These are phyloP conservation scores for Venturia asperata DNA, from an alignment of 2,329 filamentous ascomycete genomes.

Conservation along the genomic window DNA sequence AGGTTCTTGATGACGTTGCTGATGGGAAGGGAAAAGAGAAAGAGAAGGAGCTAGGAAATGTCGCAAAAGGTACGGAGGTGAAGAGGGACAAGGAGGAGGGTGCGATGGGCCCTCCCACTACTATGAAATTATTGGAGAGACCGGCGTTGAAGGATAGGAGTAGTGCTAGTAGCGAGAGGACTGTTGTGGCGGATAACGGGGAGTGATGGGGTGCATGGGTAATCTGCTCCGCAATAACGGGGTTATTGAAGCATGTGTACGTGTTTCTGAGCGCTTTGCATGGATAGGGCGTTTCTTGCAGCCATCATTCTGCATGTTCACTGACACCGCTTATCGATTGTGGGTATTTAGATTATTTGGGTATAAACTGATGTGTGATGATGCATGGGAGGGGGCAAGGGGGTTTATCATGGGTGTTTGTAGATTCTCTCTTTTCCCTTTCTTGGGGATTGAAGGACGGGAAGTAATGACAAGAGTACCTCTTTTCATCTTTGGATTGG, in stretches of 20 bases:
- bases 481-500: not conserved
- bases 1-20: constrained; percentile 24
- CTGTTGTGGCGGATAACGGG: not conserved
- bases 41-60: not conserved
- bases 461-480: not conserved
- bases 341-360: not conserved
- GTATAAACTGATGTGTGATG: not conserved
- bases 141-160: not conserved
- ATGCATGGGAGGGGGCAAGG: not conserved
- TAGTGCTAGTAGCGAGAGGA: not conserved
- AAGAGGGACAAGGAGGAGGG: not conserved
- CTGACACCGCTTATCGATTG: not conserved
- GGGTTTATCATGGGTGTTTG: not conserved
- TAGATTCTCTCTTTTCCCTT: not conserved
- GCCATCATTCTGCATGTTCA: not conserved
- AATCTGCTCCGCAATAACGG: not conserved
- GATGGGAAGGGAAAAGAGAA: not conserved
- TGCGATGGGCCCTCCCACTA: not conserved
- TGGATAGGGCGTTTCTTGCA: not conserved
- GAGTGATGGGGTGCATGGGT: not conserved
- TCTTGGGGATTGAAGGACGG: not conserved
- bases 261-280: not conserved
- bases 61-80: not conserved
- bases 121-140: not conserved
- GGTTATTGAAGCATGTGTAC: not conserved